phyloP scores from a whole-genome alignment of 257 asterid species.

The Plantago elongata region DNA sequence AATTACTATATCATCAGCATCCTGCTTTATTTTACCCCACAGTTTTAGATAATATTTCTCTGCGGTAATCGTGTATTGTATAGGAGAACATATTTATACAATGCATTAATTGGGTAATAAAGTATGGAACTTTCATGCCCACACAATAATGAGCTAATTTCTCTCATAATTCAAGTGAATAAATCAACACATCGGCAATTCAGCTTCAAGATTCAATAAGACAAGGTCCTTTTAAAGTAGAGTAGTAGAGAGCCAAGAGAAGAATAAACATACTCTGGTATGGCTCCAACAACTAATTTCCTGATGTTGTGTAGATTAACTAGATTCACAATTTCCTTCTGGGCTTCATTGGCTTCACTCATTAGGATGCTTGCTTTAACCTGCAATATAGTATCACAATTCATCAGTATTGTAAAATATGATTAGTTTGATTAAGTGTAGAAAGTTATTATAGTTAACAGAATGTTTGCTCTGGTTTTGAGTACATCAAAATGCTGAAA shows the following conservation, averaged over 20 bases:
- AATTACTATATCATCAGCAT: too few relatives aligned
- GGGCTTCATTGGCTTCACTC: conserved; percentile 56
- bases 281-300: conserved; percentile 75
- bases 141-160: neutral
- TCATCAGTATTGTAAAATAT: conserved; percentile 2
- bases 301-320: conserved; percentile 41
- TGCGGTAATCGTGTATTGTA: too few relatives aligned
- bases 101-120: neutral
- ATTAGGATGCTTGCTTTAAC: conserved; percentile 55
- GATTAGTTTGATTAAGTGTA: too few relatives aligned
- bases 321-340: conserved; percentile 60
- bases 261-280: conserved; percentile 55
- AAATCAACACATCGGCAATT: neutral
- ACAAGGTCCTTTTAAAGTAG: neutral
- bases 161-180: neutral
- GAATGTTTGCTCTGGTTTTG: too few relatives aligned
- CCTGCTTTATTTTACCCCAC: too few relatives aligned
- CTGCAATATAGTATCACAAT: conserved; percentile 33
- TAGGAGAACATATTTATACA: too few relatives aligned
- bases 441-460: too few relatives aligned
- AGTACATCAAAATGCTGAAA: neutral
- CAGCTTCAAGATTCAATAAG: neutral
- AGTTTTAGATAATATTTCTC: too few relatives aligned
- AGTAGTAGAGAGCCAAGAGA: conserved; percentile 11
- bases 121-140: neutral